Base-by-base conservation (phyloP, 768 basidiomycete genomes). In the Boletus pseudopeckii region DNA sequence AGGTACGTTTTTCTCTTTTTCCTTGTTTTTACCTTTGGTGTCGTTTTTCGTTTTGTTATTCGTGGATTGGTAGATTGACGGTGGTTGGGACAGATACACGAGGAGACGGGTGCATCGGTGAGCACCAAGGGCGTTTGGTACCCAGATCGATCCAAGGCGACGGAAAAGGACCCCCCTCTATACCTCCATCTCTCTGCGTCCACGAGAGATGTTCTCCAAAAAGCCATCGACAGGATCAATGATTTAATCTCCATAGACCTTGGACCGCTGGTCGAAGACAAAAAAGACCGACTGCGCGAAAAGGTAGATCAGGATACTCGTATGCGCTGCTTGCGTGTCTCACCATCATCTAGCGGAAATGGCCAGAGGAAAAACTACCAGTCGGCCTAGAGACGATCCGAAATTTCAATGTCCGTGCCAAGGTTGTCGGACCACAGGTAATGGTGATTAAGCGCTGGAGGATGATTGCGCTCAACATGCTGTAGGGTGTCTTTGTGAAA, bases 321-420 rank as follows among this genome's bases (percentile, higher is more conserved):
- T 24, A 53, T 18, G 28, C 18, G 30, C 1, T 39, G 13, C 18
- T 45, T 18, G 11, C 14, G 17, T 53, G 18, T 41, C 63, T 65
- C 53, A 65, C 39, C 14, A 0, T 48, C 39, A 17, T 60, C 36
- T 63, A 93, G 90, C 80, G 92, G 50, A 97, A 96, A 83, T 98
- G 96, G 96, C 94, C 95, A 2, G 96, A 98, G 70, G 94, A 95
- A 72, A 98, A 97, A 71, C 73, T 98, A 9, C 86, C 85, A 0
- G 91, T 99, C 38, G 87, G 85, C 4, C 69, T 99, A 49, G 95
- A 98, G 15, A 86, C 85, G 49, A 83, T 98, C 62, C 81, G 96
- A 47, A 98, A 98, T 72, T 99, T 99, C 74, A 98, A 99, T 70
- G 87, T 99, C 46, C 80, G 96, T 52, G 96, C 96, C 22, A 99